Conservation (phyloP, 305 asterid genomes). For the Solanum chacoense region DNA sequence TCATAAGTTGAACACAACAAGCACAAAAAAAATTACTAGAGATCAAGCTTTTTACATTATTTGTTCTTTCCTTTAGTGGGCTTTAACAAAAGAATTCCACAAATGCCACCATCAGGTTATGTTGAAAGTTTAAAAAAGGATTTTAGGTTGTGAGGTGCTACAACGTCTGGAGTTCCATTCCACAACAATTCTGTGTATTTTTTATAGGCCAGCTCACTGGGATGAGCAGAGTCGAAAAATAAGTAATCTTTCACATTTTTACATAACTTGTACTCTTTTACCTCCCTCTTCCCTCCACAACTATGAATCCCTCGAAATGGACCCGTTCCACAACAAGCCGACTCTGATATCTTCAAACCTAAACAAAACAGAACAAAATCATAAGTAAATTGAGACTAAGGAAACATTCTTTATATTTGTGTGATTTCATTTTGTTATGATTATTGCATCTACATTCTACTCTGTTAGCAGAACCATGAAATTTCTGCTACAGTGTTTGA, state of each 20-base stretch:
- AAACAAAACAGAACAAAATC: background rate
- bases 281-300: slow-evolving; percentile 56
- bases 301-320: slow-evolving; percentile 36
- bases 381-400: background rate
- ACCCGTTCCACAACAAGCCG: slow-evolving; percentile 66
- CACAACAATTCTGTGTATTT: slow-evolving; percentile 56
- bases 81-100: background rate
- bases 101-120: background rate
- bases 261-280: slow-evolving; percentile 39
- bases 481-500: background rate
- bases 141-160: slow-evolving; percentile 15
- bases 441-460: background rate
- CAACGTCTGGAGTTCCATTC: slow-evolving; percentile 2
- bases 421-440: background rate
- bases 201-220: slow-evolving; percentile 28
- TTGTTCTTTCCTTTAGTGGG: too few relatives aligned
- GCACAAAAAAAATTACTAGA: too few relatives aligned
- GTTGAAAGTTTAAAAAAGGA: background rate
- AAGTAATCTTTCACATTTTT: slow-evolving; percentile 31
- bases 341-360: slow-evolving; percentile 18
- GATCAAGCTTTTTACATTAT: too few relatives aligned
- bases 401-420: background rate
- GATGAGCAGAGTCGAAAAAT: slow-evolving; percentile 60
- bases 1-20: too few relatives aligned
- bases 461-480: background rate